Percentiles rank a stretch among this genome's conserved stretches.
phyloP scores from a whole-genome alignment of 352 stramenopile species.

The Lagenidium sp. region DNA sequence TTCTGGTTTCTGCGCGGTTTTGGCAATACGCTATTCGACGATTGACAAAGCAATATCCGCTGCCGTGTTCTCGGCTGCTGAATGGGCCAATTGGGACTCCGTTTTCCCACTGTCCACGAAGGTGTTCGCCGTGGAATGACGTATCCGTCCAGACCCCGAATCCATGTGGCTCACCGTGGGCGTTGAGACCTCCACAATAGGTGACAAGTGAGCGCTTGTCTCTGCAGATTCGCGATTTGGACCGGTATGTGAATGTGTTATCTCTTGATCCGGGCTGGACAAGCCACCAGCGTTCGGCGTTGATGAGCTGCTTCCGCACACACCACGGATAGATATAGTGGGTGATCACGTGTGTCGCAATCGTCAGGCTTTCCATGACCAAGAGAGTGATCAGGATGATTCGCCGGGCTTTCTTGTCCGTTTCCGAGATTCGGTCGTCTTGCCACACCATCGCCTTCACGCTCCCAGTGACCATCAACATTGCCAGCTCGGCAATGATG shows the following conservation, averaged over 20 bases:
- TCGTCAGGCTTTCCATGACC: slow-evolving; percentile 21
- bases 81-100: slow-evolving; percentile 54
- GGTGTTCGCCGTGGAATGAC: slow-evolving; percentile 47
- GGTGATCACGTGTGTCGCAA: slow-evolving; percentile 23
- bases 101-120: slow-evolving; percentile 43
- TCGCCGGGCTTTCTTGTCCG: background rate
- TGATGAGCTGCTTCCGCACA: slow-evolving; percentile 13
- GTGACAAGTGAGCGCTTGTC: slow-evolving; percentile 20
- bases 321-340: slow-evolving; percentile 38
- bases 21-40: slow-evolving; percentile 45
- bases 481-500: slow-evolving; percentile 52
- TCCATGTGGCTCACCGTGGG: slow-evolving; percentile 32
- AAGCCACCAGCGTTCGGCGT: slow-evolving; percentile 19
- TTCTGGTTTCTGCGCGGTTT: slow-evolving; percentile 15
- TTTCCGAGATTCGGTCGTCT: background rate
- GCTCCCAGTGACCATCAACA: slow-evolving; percentile 33
- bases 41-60: slow-evolving; percentile 45
- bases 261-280: background rate
- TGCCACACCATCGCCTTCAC: slow-evolving; percentile 22
- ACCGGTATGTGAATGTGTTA: slow-evolving; percentile 16
- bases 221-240: slow-evolving; percentile 14
- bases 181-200: slow-evolving; percentile 46
- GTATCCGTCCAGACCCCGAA: slow-evolving; percentile 55
- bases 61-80: slow-evolving; percentile 44
- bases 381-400: slow-evolving; percentile 19